phyloP scores from a whole-genome alignment of 2,329 filamentous ascomycete genomes.

The Ascocoryne sarcoides region DNA sequence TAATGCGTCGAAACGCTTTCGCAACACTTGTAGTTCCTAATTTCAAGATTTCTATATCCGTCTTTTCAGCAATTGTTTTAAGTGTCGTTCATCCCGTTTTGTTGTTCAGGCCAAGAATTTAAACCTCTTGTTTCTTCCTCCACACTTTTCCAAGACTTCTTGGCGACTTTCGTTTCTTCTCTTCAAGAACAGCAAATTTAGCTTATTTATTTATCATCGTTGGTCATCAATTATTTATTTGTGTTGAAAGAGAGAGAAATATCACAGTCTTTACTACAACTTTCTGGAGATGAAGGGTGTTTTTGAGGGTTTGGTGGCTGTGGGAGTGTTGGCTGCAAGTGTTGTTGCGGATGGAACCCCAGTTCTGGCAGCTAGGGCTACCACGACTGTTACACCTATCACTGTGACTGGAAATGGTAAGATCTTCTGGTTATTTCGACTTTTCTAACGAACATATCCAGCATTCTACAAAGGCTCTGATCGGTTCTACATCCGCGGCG shows the following conservation, averaged over 20 bases:
- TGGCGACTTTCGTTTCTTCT: slow-evolving; percentile 1
- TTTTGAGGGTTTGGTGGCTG: slow-evolving; percentile 1
- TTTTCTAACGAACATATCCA: background rate
- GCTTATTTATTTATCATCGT: background rate
- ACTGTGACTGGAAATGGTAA: slow-evolving; percentile 24
- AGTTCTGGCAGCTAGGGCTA: slow-evolving; percentile 15
- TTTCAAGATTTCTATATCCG: background rate
- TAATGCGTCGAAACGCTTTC: background rate
- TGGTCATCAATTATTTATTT: too few species aligned
- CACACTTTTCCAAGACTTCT: slow-evolving; percentile 5
- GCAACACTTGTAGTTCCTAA: too few species aligned
- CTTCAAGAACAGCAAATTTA: too few species aligned
- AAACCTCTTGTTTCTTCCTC: slow-evolving; percentile 7
- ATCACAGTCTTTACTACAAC: too few species aligned
- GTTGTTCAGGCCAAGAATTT: slow-evolving; percentile 6
- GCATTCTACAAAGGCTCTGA: slow-evolving; percentile 17
- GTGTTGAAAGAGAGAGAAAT: too few species aligned
- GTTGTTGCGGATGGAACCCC: slow-evolving; percentile 14
- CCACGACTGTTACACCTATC: slow-evolving; percentile 17
- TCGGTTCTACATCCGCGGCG: slow-evolving; percentile 46
- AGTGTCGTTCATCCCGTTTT: background rate
- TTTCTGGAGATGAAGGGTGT: background rate
- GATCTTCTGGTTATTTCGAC: background rate
- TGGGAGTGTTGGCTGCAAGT: background rate
- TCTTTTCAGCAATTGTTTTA: background rate